Base-by-base conservation (phyloP, 345 rosid genomes). In the Corchorus olitorius region DNA sequence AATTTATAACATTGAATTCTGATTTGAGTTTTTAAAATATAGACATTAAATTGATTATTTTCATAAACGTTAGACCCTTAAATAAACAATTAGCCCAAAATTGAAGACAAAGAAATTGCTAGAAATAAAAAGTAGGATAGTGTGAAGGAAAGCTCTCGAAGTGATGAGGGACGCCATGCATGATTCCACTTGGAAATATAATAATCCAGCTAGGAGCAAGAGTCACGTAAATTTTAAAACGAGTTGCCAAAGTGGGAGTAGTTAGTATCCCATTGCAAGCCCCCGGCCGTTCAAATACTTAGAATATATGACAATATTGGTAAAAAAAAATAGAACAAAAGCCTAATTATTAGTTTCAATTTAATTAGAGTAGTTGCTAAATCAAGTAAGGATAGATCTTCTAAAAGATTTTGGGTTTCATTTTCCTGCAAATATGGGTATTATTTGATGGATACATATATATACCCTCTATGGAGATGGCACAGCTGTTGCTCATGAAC, bases 181-280 rank as follows among this genome's bases (percentile, higher is more conserved):
- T 16, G 10, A 70, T 34, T 27, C 72, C 72, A 70, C 58, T 70
- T 34, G 20, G 49, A 65, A 17, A 49, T 8, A 33, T 33, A 49
- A 69, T 14, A 34, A 52, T 15, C 8, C 10, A 65, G 4, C 27
- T 27, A 27, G 27, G 27, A 27, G 27, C 27, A 27, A 27, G 27
- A 27, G 27, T 27, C 27, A 61, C 2, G 7, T 33, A 17, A 41
- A 65, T 65, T 65, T 65, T 19, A 41, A n/a, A 17, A 16, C 15
- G 66, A 62, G 14, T 35, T 46, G 11, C 43, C 3, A 15, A 62
- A 77, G 80, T 77, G 81, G 81, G 71, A 74, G 59, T 75, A 74
- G 78, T 79, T 79, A 39, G 70, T 41, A 35, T 74, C 6, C 60
- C 62, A 74, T 20, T 55, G 13, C 33, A 49, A 17, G 43, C 1